Base-by-base conservation (phyloP, 2,329 filamentous ascomycete species). In the Colletotrichum noveboracense region DNA sequence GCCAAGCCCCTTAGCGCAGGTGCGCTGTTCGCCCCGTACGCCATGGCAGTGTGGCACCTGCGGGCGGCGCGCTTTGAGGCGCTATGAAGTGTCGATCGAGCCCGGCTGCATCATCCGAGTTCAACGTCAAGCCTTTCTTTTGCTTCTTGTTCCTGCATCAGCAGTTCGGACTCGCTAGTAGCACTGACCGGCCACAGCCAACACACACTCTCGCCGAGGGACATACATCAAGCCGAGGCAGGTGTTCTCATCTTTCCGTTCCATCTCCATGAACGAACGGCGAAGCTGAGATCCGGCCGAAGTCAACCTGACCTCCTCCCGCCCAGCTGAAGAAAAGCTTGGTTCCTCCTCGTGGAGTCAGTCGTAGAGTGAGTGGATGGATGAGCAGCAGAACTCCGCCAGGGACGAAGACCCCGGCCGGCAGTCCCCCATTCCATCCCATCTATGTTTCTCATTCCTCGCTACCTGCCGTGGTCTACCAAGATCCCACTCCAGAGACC, bases 1-100 rank as follows among this genome's bases (percentile, higher is more conserved):
- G 73, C 73, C 70, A 75, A 75, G 73, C 56, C 62, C 70, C 18
- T 67, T 73, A 73, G 69, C 58, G 62, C 61, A 34, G 52, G 30
- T 71, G 67, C 52, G 61, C 52, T 66, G 32, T 64, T 32, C 56
- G 56, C 56, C 30, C 16, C 38, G 24, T 28, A 73, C 21, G 56
- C 70, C 56, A 58, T 26, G 64, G 38, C 68, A 48, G 32, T 14
- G 28, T 67, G n/a, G 52, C 66, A 18, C 9, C 30, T 69, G 71
- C 58, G 21, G 43, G 43, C 43, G 43, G 58, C 67, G 28, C 66
- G 67, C 60, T 70, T 65, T 71, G 71, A 66, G 72, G 61, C 61
- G 72, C 68, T 72, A 62, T 72, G 72, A 67, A 71, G 61, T 38
- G 36, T 71, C 52, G 36, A 61, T 75, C 62, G 6, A 61, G 68